These are phyloP conservation scores for Pilaira anomala DNA, from an alignment of 192 early-diverging fungal genomes.

Conservation along the genomic window DNA sequence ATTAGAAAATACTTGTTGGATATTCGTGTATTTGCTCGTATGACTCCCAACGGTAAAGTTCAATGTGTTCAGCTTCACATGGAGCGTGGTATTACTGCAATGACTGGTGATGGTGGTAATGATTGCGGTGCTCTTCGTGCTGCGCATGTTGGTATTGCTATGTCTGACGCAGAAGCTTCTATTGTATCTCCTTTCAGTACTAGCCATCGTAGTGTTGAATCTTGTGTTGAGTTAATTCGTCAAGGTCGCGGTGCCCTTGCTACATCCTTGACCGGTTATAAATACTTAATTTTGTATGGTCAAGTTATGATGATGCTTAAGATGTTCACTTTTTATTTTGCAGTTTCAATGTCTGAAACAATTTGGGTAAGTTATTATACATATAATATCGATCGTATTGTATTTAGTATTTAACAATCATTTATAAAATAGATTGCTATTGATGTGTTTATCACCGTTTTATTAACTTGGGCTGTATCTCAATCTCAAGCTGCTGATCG, in stretches of 20 bases:
- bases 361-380: conserved; percentile 43
- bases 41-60: conserved; percentile 75
- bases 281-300: conserved; percentile 63
- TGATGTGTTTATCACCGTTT: conserved; percentile 63
- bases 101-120: conserved; percentile 88
- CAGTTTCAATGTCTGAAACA: conserved; percentile 53
- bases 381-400: no score
- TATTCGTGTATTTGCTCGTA: conserved; percentile 76
- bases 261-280: conserved; percentile 67
- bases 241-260: conserved; percentile 73
- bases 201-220: conserved; percentile 53
- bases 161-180: conserved; percentile 76
- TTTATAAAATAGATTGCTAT: conserved; percentile 49
- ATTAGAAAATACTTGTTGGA: conserved; percentile 58
- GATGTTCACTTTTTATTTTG: conserved; percentile 65
- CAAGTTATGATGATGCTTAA: conserved; percentile 62
- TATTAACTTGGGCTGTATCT: conserved; percentile 61
- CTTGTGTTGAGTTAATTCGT: conserved; percentile 67
- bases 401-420: no score
- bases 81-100: conserved; percentile 70
- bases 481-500: conserved; percentile 51
- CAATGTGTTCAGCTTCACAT: conserved; percentile 71
- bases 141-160: conserved; percentile 75
- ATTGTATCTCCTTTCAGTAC: conserved; percentile 82
- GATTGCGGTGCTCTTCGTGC: conserved; percentile 80